Evolutionary conservation across 176 grass and related monocot genomes (phyloP).

Genomic region (Melocanna baccifera): DNA sequence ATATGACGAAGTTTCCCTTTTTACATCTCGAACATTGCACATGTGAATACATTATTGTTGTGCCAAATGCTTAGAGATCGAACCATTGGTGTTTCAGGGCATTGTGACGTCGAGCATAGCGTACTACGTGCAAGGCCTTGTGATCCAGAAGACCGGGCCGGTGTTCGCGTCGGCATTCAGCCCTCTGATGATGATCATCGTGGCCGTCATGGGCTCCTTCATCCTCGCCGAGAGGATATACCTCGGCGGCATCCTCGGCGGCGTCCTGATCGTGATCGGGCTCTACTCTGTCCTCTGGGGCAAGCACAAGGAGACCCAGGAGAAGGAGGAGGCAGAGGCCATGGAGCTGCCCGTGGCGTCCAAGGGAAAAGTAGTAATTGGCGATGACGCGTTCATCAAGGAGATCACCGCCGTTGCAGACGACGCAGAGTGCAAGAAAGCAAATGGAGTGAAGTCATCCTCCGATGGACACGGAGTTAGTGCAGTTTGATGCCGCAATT

Average conservation of each 20-base stretch:
- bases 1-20: too few relatives aligned
- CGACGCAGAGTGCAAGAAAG: constrained; percentile 49
- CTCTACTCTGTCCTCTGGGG: constrained; percentile 92
- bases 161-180: constrained; percentile 99
- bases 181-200: constrained; percentile 99
- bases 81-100: constrained; percentile 46
- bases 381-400: constrained; percentile 28
- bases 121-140: constrained; percentile 94
- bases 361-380: constrained; percentile 32
- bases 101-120: constrained; percentile 95
- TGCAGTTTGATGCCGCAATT: constrained; percentile 29
- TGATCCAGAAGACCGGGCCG: constrained; percentile 84
- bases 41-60: not conserved
- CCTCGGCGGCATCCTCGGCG: constrained; percentile 78
- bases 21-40: not conserved
- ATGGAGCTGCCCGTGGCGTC: constrained; percentile 59
- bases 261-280: constrained; percentile 73
- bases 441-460: constrained; percentile 36
- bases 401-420: constrained; percentile 27
- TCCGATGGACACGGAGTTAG: constrained; percentile 44
- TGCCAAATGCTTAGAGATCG: not conserved
- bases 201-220: constrained; percentile 95
- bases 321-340: constrained; percentile 24
- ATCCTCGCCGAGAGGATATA: constrained; percentile 91
- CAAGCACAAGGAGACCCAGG: constrained; percentile 76